Evolutionary conservation across 306 rosid genomes (phyloP), one percentile per base, ranked within the genome.

Genomic region (Prunus mongolica): DNA sequence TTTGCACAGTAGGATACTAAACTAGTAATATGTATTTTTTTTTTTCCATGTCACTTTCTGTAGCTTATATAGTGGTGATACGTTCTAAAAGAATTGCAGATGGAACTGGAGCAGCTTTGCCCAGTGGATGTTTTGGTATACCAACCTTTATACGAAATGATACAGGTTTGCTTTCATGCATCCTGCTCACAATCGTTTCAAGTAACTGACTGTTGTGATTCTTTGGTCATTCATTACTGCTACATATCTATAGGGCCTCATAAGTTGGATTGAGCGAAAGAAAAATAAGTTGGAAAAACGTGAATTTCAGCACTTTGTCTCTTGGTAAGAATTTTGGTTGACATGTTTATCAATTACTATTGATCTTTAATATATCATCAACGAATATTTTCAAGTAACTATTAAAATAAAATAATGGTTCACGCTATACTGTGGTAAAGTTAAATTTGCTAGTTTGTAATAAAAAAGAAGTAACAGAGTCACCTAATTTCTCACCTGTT

Each of bases 131-230:
- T 86, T 82, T 79, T 77, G 77, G 68, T 90, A 57, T 94, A 91
- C 86, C 96, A 86, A 78, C 96, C 97, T 16, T 82, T 94, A 57
- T 90, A 86, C 82, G 98, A 94, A 86, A 86, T 86, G 97, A 68
- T 85, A n/a, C 93, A 90, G 97, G 98, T 94, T 78, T 75, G 65
- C 18, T 57, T 63, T 82, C 38, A 50, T 72, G 74, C 32, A 66
- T 24, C 73, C 28, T 67, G 75, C 76, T 76, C 6, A 22, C 8
- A 19, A 47, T 73, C 83, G 70, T 72, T 58, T 77, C 44, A 4
- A 70, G 63, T 55, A 72, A 66, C 22, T 27, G 54, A 68, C 62
- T 72, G 54, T 50, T 58, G 65, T 70, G 44, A 62, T 62, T 68
- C 38, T 65, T 34, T 68, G 84, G 84, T 52, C 71, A 67, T 52